Percentiles rank a stretch among this genome's conserved stretches.
These are phyloP conservation scores for Logfia minima DNA, from an alignment of 129 eudicot genomes.

Conservation along the genomic window DNA sequence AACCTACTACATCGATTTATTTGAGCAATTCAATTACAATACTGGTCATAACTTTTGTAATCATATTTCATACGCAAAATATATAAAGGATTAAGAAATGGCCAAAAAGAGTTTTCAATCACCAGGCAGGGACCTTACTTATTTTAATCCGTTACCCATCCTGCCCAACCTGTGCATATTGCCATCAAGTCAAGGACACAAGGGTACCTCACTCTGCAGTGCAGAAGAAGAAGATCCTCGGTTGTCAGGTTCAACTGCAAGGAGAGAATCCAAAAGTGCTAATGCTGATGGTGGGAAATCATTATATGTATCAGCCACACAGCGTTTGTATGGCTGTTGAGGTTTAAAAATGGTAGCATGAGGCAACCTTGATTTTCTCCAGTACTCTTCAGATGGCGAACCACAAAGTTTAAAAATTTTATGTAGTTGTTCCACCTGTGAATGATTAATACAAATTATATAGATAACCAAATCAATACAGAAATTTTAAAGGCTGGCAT, in stretches of 20 bases:
- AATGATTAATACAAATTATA: conserved; percentile 14
- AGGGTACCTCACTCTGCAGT: conserved; percentile 59
- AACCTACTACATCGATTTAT: background rate
- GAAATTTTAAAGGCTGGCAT: background rate
- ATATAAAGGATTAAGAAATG: background rate
- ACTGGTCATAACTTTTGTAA: background rate
- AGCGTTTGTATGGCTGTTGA: conserved; percentile 61
- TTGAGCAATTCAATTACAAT: too few relatives aligned
- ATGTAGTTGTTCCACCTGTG: conserved; percentile 76
- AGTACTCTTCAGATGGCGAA: conserved; percentile 74
- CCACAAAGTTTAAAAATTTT: conserved; percentile 87
- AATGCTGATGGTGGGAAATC: conserved; percentile 61
- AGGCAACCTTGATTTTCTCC: conserved; percentile 68
- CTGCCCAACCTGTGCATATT: background rate
- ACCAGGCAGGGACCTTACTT: background rate
- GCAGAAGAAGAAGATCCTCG: conserved; percentile 73
- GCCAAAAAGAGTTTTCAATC: background rate
- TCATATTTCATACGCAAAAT: too few relatives aligned
- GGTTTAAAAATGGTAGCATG: conserved; percentile 72
- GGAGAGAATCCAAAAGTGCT: conserved; percentile 61
- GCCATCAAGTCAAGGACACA: background rate
- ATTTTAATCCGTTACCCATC: background rate
- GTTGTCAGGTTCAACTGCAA: conserved; percentile 62
- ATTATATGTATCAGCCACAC: conserved; percentile 57
- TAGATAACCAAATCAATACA: background rate